phyloP scores from a whole-genome alignment of 2,329 filamentous ascomycete species.

The Neoscytalidium dimidiatum region DNA sequence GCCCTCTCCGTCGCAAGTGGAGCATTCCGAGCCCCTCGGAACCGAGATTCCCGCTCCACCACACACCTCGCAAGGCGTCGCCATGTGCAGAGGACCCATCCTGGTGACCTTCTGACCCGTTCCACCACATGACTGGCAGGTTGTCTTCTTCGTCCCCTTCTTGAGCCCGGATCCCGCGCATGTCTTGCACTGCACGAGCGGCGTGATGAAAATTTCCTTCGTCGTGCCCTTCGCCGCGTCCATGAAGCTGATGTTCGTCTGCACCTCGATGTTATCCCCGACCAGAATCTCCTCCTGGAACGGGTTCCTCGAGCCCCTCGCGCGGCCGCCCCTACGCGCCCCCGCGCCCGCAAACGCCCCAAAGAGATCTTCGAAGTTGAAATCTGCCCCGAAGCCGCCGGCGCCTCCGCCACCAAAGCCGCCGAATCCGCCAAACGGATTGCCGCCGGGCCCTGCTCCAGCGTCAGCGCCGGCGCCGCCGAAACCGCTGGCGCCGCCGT shows the following conservation, averaged over 20 bases:
- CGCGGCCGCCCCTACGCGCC: slow-evolving; percentile 40
- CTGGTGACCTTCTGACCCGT: slow-evolving; percentile 85
- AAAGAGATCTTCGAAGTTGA: slow-evolving; percentile 97
- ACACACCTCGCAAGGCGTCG: slow-evolving; percentile 80
- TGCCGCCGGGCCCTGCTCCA: slow-evolving; percentile 62
- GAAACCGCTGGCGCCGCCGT: slow-evolving; percentile 57
- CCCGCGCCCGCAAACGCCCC: slow-evolving; percentile 74
- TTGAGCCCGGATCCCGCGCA: slow-evolving; percentile 86
- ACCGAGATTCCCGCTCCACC: slow-evolving; percentile 75
- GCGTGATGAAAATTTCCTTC: slow-evolving; percentile 86
- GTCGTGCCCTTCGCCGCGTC: slow-evolving; percentile 89
- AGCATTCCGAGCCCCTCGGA: slow-evolving; percentile 79
- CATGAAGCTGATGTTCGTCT: slow-evolving; percentile 91
- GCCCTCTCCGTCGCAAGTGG: slow-evolving; percentile 77
- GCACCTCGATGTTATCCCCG: slow-evolving; percentile 95
- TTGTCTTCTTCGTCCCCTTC: slow-evolving; percentile 68
- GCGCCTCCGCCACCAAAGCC: slow-evolving; percentile 45
- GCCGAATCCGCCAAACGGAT: slow-evolving; percentile 59
- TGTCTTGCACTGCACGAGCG: slow-evolving; percentile 76
- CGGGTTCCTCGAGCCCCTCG: slow-evolving; percentile 60
- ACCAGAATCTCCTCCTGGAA: slow-evolving; percentile 82
- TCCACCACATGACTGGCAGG: slow-evolving; percentile 81
- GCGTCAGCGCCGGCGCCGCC: slow-evolving; percentile 70
- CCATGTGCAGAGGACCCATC: slow-evolving; percentile 96
- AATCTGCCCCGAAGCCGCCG: slow-evolving; percentile 73